Base-by-base conservation (phyloP, 805 yeast species). In the Teunomyces aglyptinius region DNA sequence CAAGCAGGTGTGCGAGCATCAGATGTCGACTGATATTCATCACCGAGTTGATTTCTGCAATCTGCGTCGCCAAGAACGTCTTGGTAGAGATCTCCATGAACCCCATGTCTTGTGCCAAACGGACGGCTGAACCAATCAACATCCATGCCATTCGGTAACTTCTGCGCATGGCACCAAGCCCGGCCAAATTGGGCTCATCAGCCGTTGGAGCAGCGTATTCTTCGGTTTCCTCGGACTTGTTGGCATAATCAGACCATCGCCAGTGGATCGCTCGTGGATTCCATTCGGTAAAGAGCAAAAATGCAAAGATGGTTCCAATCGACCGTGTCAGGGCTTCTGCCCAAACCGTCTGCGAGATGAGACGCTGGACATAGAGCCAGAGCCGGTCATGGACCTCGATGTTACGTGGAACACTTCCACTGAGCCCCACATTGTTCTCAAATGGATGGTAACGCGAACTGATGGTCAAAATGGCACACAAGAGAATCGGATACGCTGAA, bases 131-230 rank as follows among this genome's bases (percentile, higher is more conserved):
- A 2, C 97, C 97, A 41, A 89, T 83, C 49, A 89, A 77, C 94
- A 90, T 86, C 92, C 96, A 91, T 0, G 96, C 86, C 90, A 89
- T 86, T 33, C 96, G 75, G 61, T 89, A 91, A 51, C 91, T 83
- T 57, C 96, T 72, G 55, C 95, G 75, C 80, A 90, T 82, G 1
- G 96, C 95, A 26, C 89, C 88, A 38, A 88, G 67, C 0, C 96
- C 96, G 0, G 91, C 84, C 36, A 80, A 66, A 27, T 78, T 76
- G 22, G 63, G 63, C 29, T 80, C 80, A 19, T 68, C 73, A 10
- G 6, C 20, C 4, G n/a, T 15, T 1, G 42, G 33, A 10, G 34
- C 41, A 10, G 32, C 42, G 15, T 20, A 38, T 54, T 42, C 56
- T 56, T 3, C 52, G 24, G 13, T 46, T 46, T 76, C 82, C 6